Percentiles rank a stretch among this genome's conserved stretches.
phyloP scores from a whole-genome alignment of 257 asterid genomes.

The Pogostemon cablin region DNA sequence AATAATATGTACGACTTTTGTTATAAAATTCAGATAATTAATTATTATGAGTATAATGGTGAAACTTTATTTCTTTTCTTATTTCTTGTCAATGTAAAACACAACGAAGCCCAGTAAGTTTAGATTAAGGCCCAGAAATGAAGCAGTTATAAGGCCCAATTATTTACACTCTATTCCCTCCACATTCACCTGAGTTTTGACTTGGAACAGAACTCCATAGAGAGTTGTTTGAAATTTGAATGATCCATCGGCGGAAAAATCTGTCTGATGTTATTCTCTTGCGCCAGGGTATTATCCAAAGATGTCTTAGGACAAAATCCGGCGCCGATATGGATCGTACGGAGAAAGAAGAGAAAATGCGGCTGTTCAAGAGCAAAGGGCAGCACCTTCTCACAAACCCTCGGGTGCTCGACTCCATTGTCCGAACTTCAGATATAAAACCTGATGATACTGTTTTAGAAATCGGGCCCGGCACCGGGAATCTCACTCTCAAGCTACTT shows the following conservation, averaged over 20 bases:
- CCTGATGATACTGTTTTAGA: slow-evolving; percentile 83
- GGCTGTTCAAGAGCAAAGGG: slow-evolving; percentile 77
- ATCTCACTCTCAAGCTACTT: slow-evolving; percentile 87
- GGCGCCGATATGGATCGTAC: slow-evolving; percentile 31
- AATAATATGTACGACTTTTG: no score
- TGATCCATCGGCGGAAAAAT: slow-evolving; percentile 43
- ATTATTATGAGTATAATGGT: no score
- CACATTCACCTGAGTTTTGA: slow-evolving; percentile 11
- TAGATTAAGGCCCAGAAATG: no score
- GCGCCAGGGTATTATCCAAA: slow-evolving; percentile 24
- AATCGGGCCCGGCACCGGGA: slow-evolving; percentile 97
- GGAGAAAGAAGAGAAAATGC: slow-evolving; percentile 35
- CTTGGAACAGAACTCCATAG: not conserved
- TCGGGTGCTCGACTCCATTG: slow-evolving; percentile 69
- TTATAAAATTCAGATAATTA: no score
- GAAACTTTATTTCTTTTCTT: no score
- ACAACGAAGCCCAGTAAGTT: no score
- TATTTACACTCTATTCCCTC: not conserved
- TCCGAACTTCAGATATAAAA: slow-evolving; percentile 59
- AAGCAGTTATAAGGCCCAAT: no score
- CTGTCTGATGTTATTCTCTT: slow-evolving; percentile 29
- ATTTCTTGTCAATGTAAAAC: no score
- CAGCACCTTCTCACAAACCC: slow-evolving; percentile 86
- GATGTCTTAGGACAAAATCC: slow-evolving; percentile 48
- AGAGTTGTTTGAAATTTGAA: slow-evolving; percentile 35